Evolutionary conservation across 73 alveolate genomes (phyloP).

Genomic region (Paramecium sonneborni): DNA sequence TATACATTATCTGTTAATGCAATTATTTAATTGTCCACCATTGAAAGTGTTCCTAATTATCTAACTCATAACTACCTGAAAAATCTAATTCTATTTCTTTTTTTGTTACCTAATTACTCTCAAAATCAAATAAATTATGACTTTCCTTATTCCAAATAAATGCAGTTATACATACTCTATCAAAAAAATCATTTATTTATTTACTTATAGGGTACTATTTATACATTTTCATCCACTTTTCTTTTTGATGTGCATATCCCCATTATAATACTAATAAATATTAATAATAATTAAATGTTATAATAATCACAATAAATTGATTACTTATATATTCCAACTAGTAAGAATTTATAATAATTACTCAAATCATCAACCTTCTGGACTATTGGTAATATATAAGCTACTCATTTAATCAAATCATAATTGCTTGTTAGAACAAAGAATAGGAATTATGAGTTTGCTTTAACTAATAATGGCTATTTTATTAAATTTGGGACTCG

Average conservation of each 20-base stretch:
- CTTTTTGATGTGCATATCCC: constrained; percentile 10
- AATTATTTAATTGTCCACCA: not conserved
- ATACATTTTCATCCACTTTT: not conserved
- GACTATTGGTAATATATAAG: not conserved
- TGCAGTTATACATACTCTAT: not conserved
- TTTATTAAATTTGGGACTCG: not conserved
- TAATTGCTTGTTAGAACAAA: not conserved
- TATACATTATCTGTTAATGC: constrained; percentile 38
- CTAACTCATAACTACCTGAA: not conserved
- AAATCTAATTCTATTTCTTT: constrained; percentile 14
- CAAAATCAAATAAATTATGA: constrained; percentile 50
- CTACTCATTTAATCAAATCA: not conserved
- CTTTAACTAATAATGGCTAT: not conserved
- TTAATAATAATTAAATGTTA: not conserved
- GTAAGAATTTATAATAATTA: not conserved
- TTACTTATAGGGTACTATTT: constrained; percentile 27
- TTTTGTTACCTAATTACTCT: not conserved
- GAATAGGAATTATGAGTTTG: not conserved
- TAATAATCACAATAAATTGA: not conserved
- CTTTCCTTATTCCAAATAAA: constrained; percentile 27
- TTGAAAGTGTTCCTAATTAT: constrained; percentile 16
- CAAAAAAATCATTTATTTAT: not conserved
- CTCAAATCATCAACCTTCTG: not conserved
- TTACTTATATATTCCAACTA: constrained; percentile 12
- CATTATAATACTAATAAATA: not conserved